Percentiles rank a stretch among this genome's conserved stretches.
Evolutionary conservation across 495 filamentous ascomycete genomes (phyloP).

Genomic region (Achaetomiella virescens): DNA sequence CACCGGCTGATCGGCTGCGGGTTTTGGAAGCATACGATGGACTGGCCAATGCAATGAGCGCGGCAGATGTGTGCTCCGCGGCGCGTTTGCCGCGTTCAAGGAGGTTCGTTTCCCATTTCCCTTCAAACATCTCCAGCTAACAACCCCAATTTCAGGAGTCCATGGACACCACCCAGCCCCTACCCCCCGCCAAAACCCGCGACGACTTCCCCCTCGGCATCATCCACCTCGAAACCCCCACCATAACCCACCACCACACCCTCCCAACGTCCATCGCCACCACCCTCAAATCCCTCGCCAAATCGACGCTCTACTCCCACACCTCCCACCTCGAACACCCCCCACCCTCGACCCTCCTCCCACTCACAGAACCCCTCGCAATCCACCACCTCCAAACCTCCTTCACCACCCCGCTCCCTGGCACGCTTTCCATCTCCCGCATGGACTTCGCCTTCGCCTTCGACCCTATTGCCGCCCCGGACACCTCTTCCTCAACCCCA

Average conservation of each 20-base stretch:
- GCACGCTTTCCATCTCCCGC: conserved; percentile 25
- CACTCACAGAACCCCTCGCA: conserved; percentile 27
- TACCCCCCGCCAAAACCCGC: conserved; percentile 50
- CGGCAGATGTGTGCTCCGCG: conserved; percentile 43
- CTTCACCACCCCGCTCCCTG: conserved; percentile 19
- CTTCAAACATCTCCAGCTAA: conserved; percentile 9
- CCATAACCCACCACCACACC: conserved; percentile 22
- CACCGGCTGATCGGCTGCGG: conserved; percentile 14
- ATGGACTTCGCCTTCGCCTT: conserved; percentile 48
- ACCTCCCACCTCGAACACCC: not conserved
- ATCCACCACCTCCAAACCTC: conserved; percentile 25
- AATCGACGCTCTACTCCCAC: conserved; percentile 22
- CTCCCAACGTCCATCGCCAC: conserved; percentile 20
- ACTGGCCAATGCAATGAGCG: conserved; percentile 41
- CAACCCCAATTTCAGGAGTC: conserved; percentile 29
- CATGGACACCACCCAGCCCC: conserved; percentile 58
- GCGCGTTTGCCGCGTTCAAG: conserved; percentile 32
- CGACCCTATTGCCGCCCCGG: conserved; percentile 48
- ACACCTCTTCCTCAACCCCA: conserved; percentile 31
- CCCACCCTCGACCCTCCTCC: conserved; percentile 4
- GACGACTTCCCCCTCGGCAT: conserved; percentile 60
- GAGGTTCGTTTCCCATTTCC: conserved; percentile 30
- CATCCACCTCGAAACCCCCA: conserved; percentile 51
- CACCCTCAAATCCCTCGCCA: conserved; percentile 33
- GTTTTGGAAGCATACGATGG: conserved; percentile 30